Conservation (phyloP, 2,329 filamentous ascomycete genomes). For the Sclerotinia glacialis region DNA sequence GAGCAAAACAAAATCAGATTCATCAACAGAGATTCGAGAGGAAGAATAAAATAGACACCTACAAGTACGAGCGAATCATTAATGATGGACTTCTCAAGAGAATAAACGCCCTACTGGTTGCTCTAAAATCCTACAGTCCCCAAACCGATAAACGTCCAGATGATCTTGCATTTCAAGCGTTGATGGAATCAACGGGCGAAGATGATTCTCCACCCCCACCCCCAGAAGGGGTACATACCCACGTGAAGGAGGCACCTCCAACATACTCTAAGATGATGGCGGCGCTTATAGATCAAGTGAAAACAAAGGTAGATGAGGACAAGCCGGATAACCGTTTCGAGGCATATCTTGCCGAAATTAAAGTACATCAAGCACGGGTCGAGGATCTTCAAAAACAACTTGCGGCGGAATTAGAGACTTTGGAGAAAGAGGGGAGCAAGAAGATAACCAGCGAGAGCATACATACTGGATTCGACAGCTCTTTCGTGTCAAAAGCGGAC, state of each 20-base stretch:
- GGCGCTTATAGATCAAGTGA: slow-evolving; percentile 91
- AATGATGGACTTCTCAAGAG: slow-evolving; percentile 87
- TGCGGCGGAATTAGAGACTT: slow-evolving; percentile 67
- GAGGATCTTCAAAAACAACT: slow-evolving; percentile 74
- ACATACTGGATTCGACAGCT: slow-evolving; percentile 87
- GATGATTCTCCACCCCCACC: slow-evolving; percentile 72
- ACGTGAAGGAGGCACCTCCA: slow-evolving; percentile 70
- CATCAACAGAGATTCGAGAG: slow-evolving; percentile 85
- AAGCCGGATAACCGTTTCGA: slow-evolving; percentile 64
- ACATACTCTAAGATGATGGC: slow-evolving; percentile 98
- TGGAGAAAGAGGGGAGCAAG: slow-evolving; percentile 78
- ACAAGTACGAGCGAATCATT: slow-evolving; percentile 89
- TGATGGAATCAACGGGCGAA: slow-evolving; percentile 77
- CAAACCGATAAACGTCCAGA: slow-evolving; percentile 65
- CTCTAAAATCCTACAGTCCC: slow-evolving; percentile 70
- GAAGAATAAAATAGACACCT: slow-evolving; percentile 81
- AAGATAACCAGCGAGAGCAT: slow-evolving; percentile 95
- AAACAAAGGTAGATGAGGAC: slow-evolving; percentile 69
- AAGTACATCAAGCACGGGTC: slow-evolving; percentile 74
- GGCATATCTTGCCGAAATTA: slow-evolving; percentile 75
- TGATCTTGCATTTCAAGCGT: slow-evolving; percentile 81
- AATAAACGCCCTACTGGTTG: slow-evolving; percentile 73
- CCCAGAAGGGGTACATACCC: slow-evolving; percentile 74
- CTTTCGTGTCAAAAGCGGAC: slow-evolving; percentile 67
- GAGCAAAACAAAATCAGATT: slow-evolving; percentile 96